Percentiles rank a stretch among this genome's conserved stretches.
These are phyloP conservation scores for Eucalyptus tenuipes DNA, from an alignment of 345 rosid genomes.

Conservation along the genomic window DNA sequence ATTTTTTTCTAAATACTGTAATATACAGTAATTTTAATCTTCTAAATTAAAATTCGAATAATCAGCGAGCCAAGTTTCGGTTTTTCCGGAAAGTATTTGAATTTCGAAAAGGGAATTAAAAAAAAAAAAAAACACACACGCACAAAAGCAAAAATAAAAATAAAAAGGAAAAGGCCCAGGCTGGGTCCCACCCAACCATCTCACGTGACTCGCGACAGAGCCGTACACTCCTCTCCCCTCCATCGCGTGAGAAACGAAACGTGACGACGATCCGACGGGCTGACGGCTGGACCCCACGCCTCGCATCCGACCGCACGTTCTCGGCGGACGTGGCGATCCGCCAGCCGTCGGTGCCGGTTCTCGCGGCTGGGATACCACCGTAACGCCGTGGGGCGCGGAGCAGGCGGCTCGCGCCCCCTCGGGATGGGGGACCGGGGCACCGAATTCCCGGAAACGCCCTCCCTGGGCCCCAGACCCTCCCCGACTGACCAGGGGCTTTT, in stretches of 20 bases:
- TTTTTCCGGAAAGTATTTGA: neutral
- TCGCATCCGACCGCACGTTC: neutral
- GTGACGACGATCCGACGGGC: neutral
- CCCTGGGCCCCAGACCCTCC: neutral
- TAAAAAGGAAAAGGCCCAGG: neutral
- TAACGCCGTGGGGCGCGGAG: neutral
- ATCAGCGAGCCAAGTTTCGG: neutral
- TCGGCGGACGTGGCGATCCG: neutral
- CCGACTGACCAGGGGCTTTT: neutral
- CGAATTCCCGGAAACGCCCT: neutral
- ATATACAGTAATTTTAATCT: neutral
- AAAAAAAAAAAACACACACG: no score
- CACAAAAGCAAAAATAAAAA: neutral
- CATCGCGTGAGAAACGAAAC: neutral
- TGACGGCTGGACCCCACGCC: neutral
- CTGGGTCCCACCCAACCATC: neutral
- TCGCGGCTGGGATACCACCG: neutral
- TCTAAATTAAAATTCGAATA: neutral
- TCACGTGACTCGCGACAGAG: neutral
- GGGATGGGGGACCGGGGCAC: neutral
- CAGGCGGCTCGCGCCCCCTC: neutral
- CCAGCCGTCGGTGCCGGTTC: neutral
- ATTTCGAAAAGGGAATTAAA: neutral
- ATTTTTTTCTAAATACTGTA: neutral
- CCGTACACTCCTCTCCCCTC: neutral